A percentile compares a stretch with the other conserved stretches of the same genome.
These are phyloP conservation scores for Candida sphagnicola DNA, from an alignment of 805 yeast species.

Conservation along the genomic window DNA sequence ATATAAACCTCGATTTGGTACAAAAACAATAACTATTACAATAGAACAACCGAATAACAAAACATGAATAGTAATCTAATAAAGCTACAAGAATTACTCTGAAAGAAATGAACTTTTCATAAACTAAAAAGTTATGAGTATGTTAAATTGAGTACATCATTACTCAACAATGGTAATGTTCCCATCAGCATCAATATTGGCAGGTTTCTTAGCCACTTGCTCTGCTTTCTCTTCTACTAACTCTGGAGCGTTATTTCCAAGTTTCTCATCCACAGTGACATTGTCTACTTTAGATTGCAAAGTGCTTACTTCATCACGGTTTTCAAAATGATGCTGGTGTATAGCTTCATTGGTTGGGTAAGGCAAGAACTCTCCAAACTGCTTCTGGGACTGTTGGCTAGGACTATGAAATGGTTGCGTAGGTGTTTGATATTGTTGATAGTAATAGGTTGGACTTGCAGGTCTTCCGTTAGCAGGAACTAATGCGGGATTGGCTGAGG, in stretches of 20 bases:
- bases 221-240: not conserved
- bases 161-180: constrained; percentile 1
- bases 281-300: constrained; percentile 2
- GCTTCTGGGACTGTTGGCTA: constrained; percentile 6
- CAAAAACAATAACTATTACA: no score
- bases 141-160: no score
- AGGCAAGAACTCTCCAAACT: constrained; percentile 16
- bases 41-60: no score
- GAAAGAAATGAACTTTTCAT: no score
- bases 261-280: constrained; percentile 1
- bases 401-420: constrained; percentile 6
- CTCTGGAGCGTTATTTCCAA: not conserved
- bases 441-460: constrained; percentile 4
- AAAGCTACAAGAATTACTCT: no score
- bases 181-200: constrained; percentile 1
- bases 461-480: constrained; percentile 2
- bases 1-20: no score
- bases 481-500: constrained; percentile 19
- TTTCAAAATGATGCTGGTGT: constrained; percentile 1
- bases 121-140: no score
- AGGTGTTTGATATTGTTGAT: constrained; percentile 2
- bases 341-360: constrained; percentile 11
- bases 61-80: no score
- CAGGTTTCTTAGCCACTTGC: not conserved
- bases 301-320: constrained; percentile 3